These are phyloP conservation scores for Paradendryphiella salina DNA, from an alignment of 2,329 filamentous ascomycete genomes.

Conservation along the genomic window DNA sequence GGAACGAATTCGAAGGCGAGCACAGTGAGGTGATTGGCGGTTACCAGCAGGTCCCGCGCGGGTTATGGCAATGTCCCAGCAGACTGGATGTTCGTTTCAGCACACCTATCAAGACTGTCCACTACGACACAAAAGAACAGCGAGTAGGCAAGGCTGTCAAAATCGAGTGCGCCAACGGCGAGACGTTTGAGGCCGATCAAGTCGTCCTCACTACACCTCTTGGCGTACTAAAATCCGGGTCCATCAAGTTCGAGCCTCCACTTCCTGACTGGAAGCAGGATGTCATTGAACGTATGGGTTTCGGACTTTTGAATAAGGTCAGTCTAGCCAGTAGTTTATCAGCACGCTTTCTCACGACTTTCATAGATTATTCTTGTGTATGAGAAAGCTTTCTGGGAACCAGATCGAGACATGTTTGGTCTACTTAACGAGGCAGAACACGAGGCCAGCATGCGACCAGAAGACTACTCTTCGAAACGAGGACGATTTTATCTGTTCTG, in stretches of 20 bases:
- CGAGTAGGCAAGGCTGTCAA: slow-evolving; percentile 32
- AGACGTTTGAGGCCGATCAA: slow-evolving; percentile 77
- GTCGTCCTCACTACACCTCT: slow-evolving; percentile 90
- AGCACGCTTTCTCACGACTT: slow-evolving; percentile 12
- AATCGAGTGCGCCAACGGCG: slow-evolving; percentile 73
- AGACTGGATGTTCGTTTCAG: slow-evolving; percentile 76
- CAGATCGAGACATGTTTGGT: slow-evolving; percentile 88
- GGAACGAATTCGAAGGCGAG: slow-evolving; percentile 94
- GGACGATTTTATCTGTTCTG: slow-evolving; percentile 99
- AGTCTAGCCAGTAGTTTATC: neutral
- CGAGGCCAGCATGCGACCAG: slow-evolving; percentile 71
- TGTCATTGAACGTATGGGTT: slow-evolving; percentile 82
- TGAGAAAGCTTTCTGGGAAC: slow-evolving; percentile 87
- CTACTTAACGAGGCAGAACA: slow-evolving; percentile 75
- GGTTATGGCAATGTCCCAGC: slow-evolving; percentile 75
- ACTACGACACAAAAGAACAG: slow-evolving; percentile 51
- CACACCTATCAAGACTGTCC: slow-evolving; percentile 73
- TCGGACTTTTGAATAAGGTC: slow-evolving; percentile 90
- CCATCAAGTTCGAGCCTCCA: slow-evolving; percentile 82
- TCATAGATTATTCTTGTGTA: slow-evolving; percentile 77
- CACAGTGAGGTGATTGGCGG: slow-evolving; percentile 93
- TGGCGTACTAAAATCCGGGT: slow-evolving; percentile 84
- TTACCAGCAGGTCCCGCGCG: slow-evolving; percentile 90
- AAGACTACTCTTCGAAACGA: slow-evolving; percentile 75
- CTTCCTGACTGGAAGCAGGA: slow-evolving; percentile 85